Conservation (phyloP, 2,329 filamentous ascomycete genomes). For the Beauveria pseudobassiana region DNA sequence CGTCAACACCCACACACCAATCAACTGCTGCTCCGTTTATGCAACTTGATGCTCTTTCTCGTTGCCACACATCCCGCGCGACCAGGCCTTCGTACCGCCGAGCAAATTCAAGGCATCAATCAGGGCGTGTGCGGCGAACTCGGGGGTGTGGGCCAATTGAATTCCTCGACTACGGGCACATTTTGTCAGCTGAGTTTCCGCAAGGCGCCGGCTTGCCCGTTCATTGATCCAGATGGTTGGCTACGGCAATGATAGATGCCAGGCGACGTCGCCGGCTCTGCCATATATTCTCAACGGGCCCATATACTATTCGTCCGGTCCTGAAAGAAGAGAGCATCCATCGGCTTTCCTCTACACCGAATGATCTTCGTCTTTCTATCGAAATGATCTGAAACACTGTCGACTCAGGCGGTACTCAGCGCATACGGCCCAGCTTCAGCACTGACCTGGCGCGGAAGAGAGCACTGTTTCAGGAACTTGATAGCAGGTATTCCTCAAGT, state of each 20-base stretch:
- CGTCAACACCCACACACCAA: not conserved
- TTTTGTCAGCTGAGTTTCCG: not conserved
- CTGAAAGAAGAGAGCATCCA: not conserved
- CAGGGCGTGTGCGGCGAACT: not conserved
- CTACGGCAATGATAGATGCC: not conserved
- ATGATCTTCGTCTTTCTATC: not conserved
- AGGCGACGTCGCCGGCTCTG: not conserved
- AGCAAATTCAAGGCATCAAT: not conserved
- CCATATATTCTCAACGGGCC: not conserved
- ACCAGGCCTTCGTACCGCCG: not conserved
- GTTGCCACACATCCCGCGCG: not conserved
- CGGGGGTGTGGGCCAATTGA: not conserved
- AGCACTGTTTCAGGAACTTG: not conserved
- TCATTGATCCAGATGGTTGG: not conserved
- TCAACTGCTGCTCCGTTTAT: not conserved
- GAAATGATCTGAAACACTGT: not conserved
- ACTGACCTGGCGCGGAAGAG: not conserved
- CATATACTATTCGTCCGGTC: not conserved
- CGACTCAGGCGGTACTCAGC: not conserved
- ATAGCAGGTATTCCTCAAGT: not conserved
- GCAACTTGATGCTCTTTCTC: not conserved
- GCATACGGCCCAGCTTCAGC: not conserved
- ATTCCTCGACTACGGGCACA: not conserved
- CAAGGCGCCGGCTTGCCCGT: not conserved
- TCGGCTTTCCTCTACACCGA: not conserved